Evolutionary conservation across 257 asterid species (phyloP).

Genomic region (Anisodus tanguticus): DNA sequence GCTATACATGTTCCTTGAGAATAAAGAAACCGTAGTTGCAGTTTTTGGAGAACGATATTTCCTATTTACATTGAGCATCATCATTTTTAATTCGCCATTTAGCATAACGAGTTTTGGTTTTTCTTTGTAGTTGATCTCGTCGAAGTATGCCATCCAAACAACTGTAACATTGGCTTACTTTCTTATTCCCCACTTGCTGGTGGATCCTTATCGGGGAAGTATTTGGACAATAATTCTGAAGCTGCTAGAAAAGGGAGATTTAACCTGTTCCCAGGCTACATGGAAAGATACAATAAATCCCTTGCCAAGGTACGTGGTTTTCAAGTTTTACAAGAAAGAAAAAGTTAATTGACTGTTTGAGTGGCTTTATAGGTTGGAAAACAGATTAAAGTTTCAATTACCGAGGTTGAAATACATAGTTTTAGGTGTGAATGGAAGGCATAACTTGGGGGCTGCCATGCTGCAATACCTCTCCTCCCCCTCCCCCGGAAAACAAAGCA

Average conservation of each 20-base stretch:
- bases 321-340: not conserved
- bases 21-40: not conserved
- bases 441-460: not conserved
- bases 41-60: not conserved
- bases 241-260: conserved; percentile 82
- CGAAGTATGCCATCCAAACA: conserved; percentile 92
- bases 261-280: conserved; percentile 82
- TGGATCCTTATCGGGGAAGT: conserved; percentile 82
- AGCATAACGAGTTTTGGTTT: conserved; percentile 30
- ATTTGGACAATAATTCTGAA: conserved; percentile 68
- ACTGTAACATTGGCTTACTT: conserved; percentile 83
- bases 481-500: not conserved
- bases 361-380: not conserved
- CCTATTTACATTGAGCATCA: conserved; percentile 2
- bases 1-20: not conserved
- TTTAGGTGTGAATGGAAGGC: not conserved
- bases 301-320: conserved; percentile 58
- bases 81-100: not conserved
- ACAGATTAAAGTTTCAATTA: not conserved
- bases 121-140: conserved; percentile 75
- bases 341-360: conserved; percentile 1
- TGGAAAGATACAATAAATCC: conserved; percentile 88
- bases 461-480: not conserved
- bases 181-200: conserved; percentile 93
- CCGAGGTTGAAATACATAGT: conserved; percentile 15